These are phyloP conservation scores for Scutellaria galericulata DNA, from an alignment of 257 asterid genomes.

Conservation along the genomic window DNA sequence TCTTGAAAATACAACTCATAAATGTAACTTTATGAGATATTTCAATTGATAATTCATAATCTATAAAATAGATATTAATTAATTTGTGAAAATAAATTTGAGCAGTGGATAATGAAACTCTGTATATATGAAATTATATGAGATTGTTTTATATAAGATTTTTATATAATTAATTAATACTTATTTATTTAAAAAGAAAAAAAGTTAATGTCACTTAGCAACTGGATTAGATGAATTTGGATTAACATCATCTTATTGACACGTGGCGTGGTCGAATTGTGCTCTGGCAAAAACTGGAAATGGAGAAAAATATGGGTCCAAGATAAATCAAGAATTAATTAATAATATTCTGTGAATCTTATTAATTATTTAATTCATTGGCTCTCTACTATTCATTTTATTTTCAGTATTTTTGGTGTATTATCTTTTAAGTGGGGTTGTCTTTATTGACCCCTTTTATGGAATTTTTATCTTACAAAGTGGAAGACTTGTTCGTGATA, in stretches of 20 bases:
- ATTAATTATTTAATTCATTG: neutral
- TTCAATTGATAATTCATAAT: neutral
- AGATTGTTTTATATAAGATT: too few relatives aligned
- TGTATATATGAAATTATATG: too few relatives aligned
- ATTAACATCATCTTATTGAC: slow-evolving; percentile 45
- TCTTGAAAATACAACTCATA: too few relatives aligned
- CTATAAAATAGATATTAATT: too few relatives aligned
- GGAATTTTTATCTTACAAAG: neutral
- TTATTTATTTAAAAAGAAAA: neutral
- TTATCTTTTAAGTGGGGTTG: slow-evolving; percentile 9
- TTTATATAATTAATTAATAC: too few relatives aligned
- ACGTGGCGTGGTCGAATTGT: slow-evolving; percentile 46
- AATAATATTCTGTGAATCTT: slow-evolving; percentile 19
- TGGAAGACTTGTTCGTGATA: neutral
- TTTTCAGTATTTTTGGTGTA: neutral
- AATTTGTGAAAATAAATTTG: too few relatives aligned
- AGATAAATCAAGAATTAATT: slow-evolving; percentile 32
- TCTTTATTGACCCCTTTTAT: slow-evolving; percentile 17
- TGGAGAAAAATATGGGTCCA: neutral
- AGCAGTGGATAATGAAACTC: too few relatives aligned
- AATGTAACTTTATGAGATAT: neutral
- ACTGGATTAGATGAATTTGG: slow-evolving; percentile 17
- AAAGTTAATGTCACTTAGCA: slow-evolving; percentile 12
- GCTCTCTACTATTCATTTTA: neutral
- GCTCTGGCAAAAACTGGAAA: slow-evolving; percentile 10